phyloP scores from a whole-genome alignment of 495 filamentous ascomycete genomes.

The Darksidea phi region DNA sequence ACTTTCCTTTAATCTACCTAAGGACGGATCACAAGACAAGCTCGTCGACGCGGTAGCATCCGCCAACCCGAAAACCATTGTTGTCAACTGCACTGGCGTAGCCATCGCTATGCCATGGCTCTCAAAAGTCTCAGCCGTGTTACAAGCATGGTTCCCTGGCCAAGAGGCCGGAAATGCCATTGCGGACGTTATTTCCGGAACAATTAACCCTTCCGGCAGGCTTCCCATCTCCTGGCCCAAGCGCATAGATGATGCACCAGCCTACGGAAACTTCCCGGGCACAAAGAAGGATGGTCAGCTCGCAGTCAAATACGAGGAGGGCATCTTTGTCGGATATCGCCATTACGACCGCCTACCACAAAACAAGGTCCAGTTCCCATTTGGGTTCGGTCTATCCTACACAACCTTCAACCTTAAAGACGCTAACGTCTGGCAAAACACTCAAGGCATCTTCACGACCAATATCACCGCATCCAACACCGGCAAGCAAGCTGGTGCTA shows the following conservation, averaged over 20 bases:
- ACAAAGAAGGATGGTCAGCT: slow-evolving; percentile 22
- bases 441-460: slow-evolving; percentile 3
- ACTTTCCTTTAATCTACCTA: slow-evolving; percentile 17
- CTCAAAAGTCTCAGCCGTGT: slow-evolving; percentile 18
- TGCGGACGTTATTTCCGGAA: slow-evolving; percentile 57
- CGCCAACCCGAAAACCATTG: slow-evolving; percentile 24
- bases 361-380: slow-evolving; percentile 19
- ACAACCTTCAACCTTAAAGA: slow-evolving; percentile 19
- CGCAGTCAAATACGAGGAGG: slow-evolving; percentile 27
- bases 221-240: slow-evolving; percentile 57
- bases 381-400: slow-evolving; percentile 30
- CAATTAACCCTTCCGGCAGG: slow-evolving; percentile 58
- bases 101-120: slow-evolving; percentile 28
- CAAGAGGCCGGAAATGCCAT: slow-evolving; percentile 52
- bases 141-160: slow-evolving; percentile 30
- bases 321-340: slow-evolving; percentile 28
- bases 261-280: slow-evolving; percentile 32
- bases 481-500: slow-evolving; percentile 15
- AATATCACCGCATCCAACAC: slow-evolving; percentile 18
- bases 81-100: slow-evolving; percentile 30
- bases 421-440: neutral
- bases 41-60: slow-evolving; percentile 26
- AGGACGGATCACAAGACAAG: slow-evolving; percentile 28
- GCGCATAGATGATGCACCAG: slow-evolving; percentile 29
- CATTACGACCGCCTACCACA: slow-evolving; percentile 22